Percentiles rank a stretch among this genome's conserved stretches.
These are phyloP conservation scores for Gyrodon lividus DNA, from an alignment of 768 basidiomycete species.

Conservation along the genomic window DNA sequence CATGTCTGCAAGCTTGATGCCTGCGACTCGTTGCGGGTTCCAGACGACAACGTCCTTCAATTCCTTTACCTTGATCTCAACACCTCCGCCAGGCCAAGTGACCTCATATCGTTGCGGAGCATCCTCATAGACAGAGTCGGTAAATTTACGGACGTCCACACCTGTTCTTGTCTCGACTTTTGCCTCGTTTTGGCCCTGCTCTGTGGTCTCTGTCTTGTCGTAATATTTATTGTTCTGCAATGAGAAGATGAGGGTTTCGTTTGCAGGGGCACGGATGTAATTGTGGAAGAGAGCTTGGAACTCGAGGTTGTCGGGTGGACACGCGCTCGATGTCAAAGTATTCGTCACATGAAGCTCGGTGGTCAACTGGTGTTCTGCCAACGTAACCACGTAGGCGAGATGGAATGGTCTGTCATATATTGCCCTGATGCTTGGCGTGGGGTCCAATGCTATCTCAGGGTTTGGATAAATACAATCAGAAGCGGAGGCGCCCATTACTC, in stretches of 20 bases:
- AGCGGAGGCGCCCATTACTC: constrained; percentile 25
- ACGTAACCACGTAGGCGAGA: constrained; percentile 79
- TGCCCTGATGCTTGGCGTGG: constrained; percentile 54
- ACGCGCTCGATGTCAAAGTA: constrained; percentile 43
- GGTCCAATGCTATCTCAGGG: constrained; percentile 52
- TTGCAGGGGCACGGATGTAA: constrained; percentile 71
- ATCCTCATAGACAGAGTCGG: constrained; percentile 78
- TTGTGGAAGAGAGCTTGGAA: constrained; percentile 95
- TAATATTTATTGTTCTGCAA: constrained; percentile 65
- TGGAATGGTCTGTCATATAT: constrained; percentile 66
- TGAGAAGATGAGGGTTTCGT: constrained; percentile 58
- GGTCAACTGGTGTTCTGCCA: constrained; percentile 68
- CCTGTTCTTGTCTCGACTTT: constrained; percentile 59
- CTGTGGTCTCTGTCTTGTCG: constrained; percentile 75
- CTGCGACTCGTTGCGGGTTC: constrained; percentile 80
- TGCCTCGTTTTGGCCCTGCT: constrained; percentile 44
- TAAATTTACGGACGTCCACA: constrained; percentile 66
- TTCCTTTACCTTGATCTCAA: constrained; percentile 51
- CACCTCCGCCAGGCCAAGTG: constrained; percentile 54
- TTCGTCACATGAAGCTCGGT: constrained; percentile 84
- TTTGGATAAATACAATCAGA: constrained; percentile 3
- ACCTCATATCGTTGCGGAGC: constrained; percentile 56
- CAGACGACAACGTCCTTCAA: constrained; percentile 88
- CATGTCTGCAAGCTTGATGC: constrained; percentile 84
- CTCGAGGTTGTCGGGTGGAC: constrained; percentile 50